A percentile compares a stretch with the other conserved stretches of the same genome.
phyloP scores from a whole-genome alignment of 768 basidiomycete species.

The Auriscalpium orientale region DNA sequence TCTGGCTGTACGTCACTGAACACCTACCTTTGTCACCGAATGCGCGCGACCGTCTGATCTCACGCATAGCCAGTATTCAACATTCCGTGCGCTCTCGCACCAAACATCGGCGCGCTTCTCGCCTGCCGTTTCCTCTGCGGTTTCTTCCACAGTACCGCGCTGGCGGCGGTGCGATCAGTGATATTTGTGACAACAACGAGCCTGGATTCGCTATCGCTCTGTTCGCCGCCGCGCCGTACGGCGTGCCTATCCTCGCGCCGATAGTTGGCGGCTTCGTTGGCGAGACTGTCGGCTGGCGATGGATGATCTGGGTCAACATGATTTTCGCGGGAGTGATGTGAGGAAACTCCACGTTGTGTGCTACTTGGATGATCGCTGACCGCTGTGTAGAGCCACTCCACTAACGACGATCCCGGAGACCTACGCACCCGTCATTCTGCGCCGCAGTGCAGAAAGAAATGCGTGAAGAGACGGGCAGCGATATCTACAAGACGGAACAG shows the following conservation, averaged over 20 bases:
- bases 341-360: background rate
- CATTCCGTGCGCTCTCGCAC: constrained; percentile 32
- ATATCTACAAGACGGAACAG: constrained; percentile 33
- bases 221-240: constrained; percentile 35
- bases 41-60: background rate
- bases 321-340: constrained; percentile 30
- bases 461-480: constrained; percentile 28
- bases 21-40: background rate
- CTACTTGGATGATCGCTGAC: background rate
- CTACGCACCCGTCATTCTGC: constrained; percentile 36
- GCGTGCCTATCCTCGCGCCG: constrained; percentile 43
- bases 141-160: constrained; percentile 29
- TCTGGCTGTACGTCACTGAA: constrained; percentile 29
- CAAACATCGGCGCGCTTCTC: constrained; percentile 33
- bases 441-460: constrained; percentile 29
- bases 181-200: constrained; percentile 29
- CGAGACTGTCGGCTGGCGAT: constrained; percentile 27
- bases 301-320: constrained; percentile 31
- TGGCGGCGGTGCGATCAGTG: constrained; percentile 29
- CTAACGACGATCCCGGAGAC: constrained; percentile 37
- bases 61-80: constrained; percentile 24
- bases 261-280: constrained; percentile 41
- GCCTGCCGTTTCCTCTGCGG: constrained; percentile 36
- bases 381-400: constrained; percentile 3
- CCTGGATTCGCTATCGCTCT: constrained; percentile 34